These are phyloP conservation scores for Chenopodium formosanum DNA, from an alignment of 148 eudicot genomes.

Conservation along the genomic window DNA sequence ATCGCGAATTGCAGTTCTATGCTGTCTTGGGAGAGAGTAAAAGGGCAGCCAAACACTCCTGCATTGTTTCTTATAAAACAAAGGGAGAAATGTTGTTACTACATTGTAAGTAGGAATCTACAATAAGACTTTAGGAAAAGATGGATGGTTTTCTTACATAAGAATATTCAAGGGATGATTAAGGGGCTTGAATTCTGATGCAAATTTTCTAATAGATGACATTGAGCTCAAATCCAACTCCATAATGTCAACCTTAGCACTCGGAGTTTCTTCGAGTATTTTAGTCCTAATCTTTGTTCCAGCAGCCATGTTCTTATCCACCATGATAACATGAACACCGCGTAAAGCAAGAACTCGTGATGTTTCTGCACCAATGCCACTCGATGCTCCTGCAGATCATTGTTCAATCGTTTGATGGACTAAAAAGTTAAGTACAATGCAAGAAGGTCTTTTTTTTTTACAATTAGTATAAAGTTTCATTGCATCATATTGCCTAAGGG, in stretches of 20 bases:
- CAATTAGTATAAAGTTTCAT: too few relatives aligned
- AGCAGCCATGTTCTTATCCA: conserved; percentile 54
- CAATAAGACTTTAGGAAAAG: background rate
- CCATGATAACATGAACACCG: conserved; percentile 50
- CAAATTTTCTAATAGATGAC: conserved; percentile 66
- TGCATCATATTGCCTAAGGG: too few relatives aligned
- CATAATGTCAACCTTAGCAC: conserved; percentile 73
- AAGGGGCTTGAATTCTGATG: conserved; percentile 49
- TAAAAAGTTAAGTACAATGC: too few relatives aligned
- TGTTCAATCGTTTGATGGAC: too few relatives aligned
- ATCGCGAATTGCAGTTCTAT: conserved; percentile 88
- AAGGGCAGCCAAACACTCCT: conserved; percentile 76
- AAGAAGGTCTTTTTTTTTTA: too few relatives aligned
- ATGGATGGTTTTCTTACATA: conserved; percentile 37
- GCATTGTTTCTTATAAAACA: conserved; percentile 65
- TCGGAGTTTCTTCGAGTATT: conserved; percentile 53
- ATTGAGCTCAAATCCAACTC: conserved; percentile 79
- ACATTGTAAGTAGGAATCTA: background rate
- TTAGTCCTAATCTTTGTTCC: conserved; percentile 49
- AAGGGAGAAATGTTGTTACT: background rate
- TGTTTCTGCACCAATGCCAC: conserved; percentile 82
- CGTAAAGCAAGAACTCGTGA: conserved; percentile 67
- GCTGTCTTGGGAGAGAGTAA: conserved; percentile 67
- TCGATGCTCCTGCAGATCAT: conserved; percentile 61
- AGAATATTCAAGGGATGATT: conserved; percentile 63